phyloP scores from a whole-genome alignment of 768 basidiomycete genomes.

The Sistotremastrum niveocremeum region DNA sequence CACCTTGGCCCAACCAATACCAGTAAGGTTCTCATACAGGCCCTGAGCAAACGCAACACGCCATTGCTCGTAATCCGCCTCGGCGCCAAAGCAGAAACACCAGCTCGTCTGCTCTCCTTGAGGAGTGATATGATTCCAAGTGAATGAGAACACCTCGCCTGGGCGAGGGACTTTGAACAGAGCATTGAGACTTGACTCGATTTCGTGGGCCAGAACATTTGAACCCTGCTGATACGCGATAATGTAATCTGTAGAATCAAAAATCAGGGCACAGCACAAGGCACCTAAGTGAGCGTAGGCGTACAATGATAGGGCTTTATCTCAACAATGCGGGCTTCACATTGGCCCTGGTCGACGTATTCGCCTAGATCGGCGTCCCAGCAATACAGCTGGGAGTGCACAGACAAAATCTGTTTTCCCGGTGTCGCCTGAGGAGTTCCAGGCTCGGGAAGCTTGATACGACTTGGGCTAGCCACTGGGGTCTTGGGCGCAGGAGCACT shows the following conservation, averaged over 20 bases:
- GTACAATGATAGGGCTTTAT: constrained; percentile 2
- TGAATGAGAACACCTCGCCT: constrained; percentile 51
- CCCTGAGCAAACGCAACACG: constrained; percentile 50
- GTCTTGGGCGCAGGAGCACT: constrained; percentile 8
- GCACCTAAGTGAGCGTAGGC: neutral
- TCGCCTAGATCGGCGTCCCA: constrained; percentile 41
- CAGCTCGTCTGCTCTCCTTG: constrained; percentile 54
- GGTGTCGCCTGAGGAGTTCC: constrained; percentile 6
- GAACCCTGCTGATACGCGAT: constrained; percentile 25
- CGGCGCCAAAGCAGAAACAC: constrained; percentile 57
- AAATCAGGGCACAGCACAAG: neutral
- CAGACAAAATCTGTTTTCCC: constrained; percentile 18
- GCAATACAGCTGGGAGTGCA: constrained; percentile 43
- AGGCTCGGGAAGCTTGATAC: neutral
- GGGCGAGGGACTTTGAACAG: neutral
- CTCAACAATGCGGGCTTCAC: constrained; percentile 34
- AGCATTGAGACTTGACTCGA: constrained; percentile 52
- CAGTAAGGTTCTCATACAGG: constrained; percentile 72
- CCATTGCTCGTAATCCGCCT: constrained; percentile 46
- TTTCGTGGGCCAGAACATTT: constrained; percentile 43
- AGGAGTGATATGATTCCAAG: constrained; percentile 72
- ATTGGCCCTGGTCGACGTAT: constrained; percentile 41
- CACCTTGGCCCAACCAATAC: constrained; percentile 60
- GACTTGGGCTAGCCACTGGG: neutral
- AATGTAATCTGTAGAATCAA: constrained; percentile 6